Conservation (phyloP, 2,329 filamentous ascomycete genomes). For the Xylariales sp. region DNA sequence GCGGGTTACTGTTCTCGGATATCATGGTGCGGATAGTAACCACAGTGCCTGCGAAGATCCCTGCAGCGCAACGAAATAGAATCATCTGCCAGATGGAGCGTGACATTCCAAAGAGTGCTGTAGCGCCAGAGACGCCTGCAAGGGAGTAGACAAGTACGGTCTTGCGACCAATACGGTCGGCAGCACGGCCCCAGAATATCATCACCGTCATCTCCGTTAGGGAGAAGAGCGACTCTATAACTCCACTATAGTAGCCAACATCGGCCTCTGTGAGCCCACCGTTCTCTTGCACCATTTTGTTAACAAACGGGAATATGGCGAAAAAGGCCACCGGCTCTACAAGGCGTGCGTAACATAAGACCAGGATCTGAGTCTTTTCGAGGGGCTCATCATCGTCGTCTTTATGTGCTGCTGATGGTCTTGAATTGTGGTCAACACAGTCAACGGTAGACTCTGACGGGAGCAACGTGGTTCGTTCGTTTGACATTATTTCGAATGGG, state of each 20-base stretch:
- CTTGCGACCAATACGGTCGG: constrained; percentile 67
- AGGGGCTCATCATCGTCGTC: constrained; percentile 46
- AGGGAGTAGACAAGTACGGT: constrained; percentile 67
- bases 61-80: constrained; percentile 64
- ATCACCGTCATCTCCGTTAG: constrained; percentile 74
- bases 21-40: constrained; percentile 77
- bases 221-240: constrained; percentile 72
- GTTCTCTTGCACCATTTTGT: constrained; percentile 67
- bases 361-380: constrained; percentile 60
- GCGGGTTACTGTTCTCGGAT: constrained; percentile 63
- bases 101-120: constrained; percentile 65
- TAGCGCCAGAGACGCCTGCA: constrained; percentile 56
- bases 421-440: no score
- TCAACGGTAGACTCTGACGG: no score
- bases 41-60: constrained; percentile 69
- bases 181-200: constrained; percentile 66
- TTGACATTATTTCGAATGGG: no score
- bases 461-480: no score
- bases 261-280: constrained; percentile 59
- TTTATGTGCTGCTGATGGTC: no score
- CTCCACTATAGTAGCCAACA: constrained; percentile 74
- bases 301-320: constrained; percentile 76
- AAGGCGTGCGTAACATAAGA: constrained; percentile 69
- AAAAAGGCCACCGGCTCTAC: constrained; percentile 81
- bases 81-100: constrained; percentile 68